Conservation (phyloP, 345 rosid genomes). For the Camelina sativa region DNA sequence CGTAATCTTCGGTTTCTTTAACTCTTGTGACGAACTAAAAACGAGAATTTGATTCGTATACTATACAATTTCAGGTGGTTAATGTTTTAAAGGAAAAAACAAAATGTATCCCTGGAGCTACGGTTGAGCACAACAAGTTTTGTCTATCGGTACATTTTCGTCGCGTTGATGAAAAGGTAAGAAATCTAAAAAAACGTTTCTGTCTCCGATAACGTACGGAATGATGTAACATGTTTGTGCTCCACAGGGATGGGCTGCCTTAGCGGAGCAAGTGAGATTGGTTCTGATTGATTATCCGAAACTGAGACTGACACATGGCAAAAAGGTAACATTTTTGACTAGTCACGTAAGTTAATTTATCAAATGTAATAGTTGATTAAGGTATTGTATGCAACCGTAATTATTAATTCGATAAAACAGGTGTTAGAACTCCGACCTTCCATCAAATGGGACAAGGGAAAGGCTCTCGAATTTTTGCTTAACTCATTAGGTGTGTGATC, state of each 20-base stretch:
- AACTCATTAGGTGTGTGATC: slow-evolving; percentile 48
- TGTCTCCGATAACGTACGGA: not conserved
- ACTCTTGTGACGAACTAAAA: not conserved
- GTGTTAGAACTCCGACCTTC: slow-evolving; percentile 65
- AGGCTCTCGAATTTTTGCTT: slow-evolving; percentile 57
- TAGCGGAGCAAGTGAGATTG: slow-evolving; percentile 61
- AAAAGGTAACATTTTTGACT: slow-evolving; percentile 46
- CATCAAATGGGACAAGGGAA: slow-evolving; percentile 66
- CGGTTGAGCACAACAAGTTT: slow-evolving; percentile 84
- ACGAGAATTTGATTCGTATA: not conserved
- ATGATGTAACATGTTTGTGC: not conserved
- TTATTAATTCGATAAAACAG: slow-evolving; percentile 22
- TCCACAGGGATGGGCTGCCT: slow-evolving; percentile 62
- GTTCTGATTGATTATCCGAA: slow-evolving; percentile 46
- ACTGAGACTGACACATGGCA: slow-evolving; percentile 51
- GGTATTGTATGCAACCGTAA: not conserved
- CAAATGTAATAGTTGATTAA: not conserved
- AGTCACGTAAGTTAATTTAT: not conserved
- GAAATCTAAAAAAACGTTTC: not conserved
- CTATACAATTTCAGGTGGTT: slow-evolving; percentile 47
- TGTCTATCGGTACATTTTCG: slow-evolving; percentile 87
- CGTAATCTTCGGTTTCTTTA: not conserved
- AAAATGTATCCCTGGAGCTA: slow-evolving; percentile 66
- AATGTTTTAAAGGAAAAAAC: slow-evolving; percentile 59
- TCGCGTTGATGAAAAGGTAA: slow-evolving; percentile 77